Evolutionary conservation across 805 yeast species (phyloP), one percentile per base, ranked within the genome.

Genomic region (Nakazawaea siamensis): DNA sequence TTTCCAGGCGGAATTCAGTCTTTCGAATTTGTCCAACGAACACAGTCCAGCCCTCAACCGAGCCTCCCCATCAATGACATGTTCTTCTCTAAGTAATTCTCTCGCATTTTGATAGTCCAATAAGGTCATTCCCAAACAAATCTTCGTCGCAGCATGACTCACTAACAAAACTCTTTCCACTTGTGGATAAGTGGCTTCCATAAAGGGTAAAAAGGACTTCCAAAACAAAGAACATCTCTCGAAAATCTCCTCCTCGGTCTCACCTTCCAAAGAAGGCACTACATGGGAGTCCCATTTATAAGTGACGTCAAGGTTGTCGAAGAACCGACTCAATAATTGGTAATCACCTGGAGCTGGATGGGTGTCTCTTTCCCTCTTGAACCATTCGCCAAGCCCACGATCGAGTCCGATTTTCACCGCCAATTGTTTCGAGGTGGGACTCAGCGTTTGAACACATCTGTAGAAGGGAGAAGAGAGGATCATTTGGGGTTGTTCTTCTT

Each of bases 371-470:
- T 72, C 73, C n/a, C 73, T 75, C 47, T 73, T 73, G 50, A 82
- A 90, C 94, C 95, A 87, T 58, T 92, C 97, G 16, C 96, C 94
- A 18, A 90, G 66, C 1, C 97, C 97, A 35, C 78, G 60, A 47
- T 92, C 98, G 4, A 83, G 56, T 32, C 60, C 66, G 9, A 88
- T 70, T 10, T 75, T 73, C 24, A 82, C 46, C 4, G 66, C 75
- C 12, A 86, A 56, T 18, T 53, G 51, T 28, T 73, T 62, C 1
- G 94, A 76, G 11, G 79, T 65, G 2, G 95, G 94, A 9, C 68
- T 57, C 6, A 80, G 67, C 0, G 97, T 88, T 50, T 92, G 85
- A 5, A 87, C 62, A 54, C 97, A 92, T 39, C 97, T 64, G 53
- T 84, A 87, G 54, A 87, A 88, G 0, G 97, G 97, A 13, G 94